phyloP scores from a whole-genome alignment of 495 filamentous ascomycete species.

The Neurospora sp. region DNA sequence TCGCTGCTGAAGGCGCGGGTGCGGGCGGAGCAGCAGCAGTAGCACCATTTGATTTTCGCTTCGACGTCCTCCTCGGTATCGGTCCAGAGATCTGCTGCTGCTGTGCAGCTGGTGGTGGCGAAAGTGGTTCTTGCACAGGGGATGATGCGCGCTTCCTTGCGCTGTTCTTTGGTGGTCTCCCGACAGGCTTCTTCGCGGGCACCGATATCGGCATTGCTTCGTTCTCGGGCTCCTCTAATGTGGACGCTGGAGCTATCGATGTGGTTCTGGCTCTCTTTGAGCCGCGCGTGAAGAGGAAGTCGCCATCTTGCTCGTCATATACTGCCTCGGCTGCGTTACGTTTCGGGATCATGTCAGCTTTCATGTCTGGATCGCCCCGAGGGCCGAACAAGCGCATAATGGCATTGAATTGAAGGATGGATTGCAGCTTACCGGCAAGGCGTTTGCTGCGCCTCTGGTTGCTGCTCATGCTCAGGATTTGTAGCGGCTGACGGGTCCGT shows the following conservation, averaged over 20 bases:
- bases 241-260: conserved; percentile 26
- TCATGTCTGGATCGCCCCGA: conserved; percentile 2
- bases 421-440: conserved; percentile 38
- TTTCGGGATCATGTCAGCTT: conserved; percentile 4
- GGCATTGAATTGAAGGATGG: neutral
- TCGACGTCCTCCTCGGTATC: conserved; percentile 33
- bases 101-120: conserved; percentile 6
- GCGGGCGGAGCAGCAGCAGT: neutral
- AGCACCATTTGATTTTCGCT: conserved; percentile 21
- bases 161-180: conserved; percentile 31
- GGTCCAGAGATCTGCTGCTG: conserved; percentile 10
- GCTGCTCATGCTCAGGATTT: conserved; percentile 51
- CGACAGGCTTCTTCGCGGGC: conserved; percentile 25
- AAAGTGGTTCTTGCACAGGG: conserved; percentile 14
- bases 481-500: conserved; percentile 45
- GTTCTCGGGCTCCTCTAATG: conserved; percentile 24
- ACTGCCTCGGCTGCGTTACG: conserved; percentile 26
- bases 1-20: conserved; percentile 5
- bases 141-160: conserved; percentile 28
- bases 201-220: conserved; percentile 30
- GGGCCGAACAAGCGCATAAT: conserved; percentile 8
- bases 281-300: conserved; percentile 51
- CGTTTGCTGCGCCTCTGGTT: conserved; percentile 47
- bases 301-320: conserved; percentile 58
- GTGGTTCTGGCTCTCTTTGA: conserved; percentile 41